Base-by-base conservation (phyloP, 805 yeast species). In the Sugiyamaella valdiviana region DNA sequence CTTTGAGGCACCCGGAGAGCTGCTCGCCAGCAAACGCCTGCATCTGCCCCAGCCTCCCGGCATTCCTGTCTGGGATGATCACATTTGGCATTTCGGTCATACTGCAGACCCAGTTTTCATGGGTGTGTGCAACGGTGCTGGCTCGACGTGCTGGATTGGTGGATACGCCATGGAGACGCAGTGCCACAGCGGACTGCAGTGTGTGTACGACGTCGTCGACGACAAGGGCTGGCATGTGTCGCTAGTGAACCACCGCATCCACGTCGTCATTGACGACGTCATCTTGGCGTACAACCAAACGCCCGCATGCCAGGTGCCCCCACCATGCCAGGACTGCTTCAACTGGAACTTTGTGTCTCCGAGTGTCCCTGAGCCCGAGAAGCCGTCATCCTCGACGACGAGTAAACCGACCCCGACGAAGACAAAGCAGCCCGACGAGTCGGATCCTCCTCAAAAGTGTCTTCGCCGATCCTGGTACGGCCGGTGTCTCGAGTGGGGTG, bases 81-180 rank as follows among this genome's bases (percentile, higher is more conserved):
- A 86, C 54, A 77, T 93, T 7, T 93, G 95, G 95, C 97, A 93
- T 63, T 70, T 93, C 62, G 99, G 99, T 2, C 91, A 93, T 63
- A 93, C 93, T 1, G 98, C 96, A 0, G 99, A 93, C 63, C 99
- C 99, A 1, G 86, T 93, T 1, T 93, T 75, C 60, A 84, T 90
- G 91, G 99, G 99, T 0, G 90, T 88, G 6, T 93, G 99, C 64
- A 89, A 85, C 60, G 99, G 99, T 7, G 95, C 93, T 0, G 80
- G 91, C 3, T 83, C 95, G 0, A 67, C 90, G 1, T 93, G 99
- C 65, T 82, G 91, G 51, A 74, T 87, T 6, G 96, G 86, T 1
- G 99, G 99, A 0, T 93, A 88, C 65, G 99, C 98, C 9, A 83
- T 93, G 96, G 99, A 93, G 61, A 83, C 96, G 0, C 83, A 82